Evolutionary conservation across 306 rosid species (phyloP).

Genomic region (Vicia sativa): DNA sequence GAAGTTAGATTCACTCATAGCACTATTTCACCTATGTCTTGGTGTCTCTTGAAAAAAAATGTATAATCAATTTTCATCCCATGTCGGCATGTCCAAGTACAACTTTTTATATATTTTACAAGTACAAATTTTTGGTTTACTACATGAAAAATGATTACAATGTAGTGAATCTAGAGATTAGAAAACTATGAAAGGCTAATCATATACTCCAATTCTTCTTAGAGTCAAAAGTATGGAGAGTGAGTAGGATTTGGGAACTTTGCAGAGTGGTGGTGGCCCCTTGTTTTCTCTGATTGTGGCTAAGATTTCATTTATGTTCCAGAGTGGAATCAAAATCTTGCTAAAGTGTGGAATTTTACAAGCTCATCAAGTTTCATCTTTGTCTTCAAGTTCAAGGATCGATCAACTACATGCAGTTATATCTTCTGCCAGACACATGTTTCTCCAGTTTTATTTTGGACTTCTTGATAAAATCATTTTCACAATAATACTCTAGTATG

Average conservation of each 20-base stretch:
- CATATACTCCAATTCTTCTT: no score
- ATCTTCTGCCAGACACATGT: conserved; percentile 12
- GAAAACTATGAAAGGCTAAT: no score
- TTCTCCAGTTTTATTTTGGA: conserved; percentile 15
- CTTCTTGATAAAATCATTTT: conserved; percentile 18
- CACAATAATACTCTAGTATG: background rate
- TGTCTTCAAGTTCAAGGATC: conserved; percentile 29
- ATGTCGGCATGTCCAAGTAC: background rate
- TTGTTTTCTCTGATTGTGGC: conserved; percentile 22
- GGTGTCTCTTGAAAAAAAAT: no score
- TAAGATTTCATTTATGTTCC: no score
- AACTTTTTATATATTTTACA: no score
- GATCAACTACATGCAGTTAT: conserved; percentile 19
- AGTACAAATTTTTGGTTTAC: no score
- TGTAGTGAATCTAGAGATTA: no score
- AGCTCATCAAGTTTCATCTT: conserved; percentile 19
- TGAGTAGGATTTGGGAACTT: conserved; percentile 28
- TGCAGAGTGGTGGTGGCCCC: conserved; percentile 44
- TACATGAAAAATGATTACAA: no score
- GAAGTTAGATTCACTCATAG: conserved; percentile 1
- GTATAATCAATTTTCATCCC: conserved; percentile 1
- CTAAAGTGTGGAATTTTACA: conserved; percentile 19
- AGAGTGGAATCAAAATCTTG: conserved; percentile 33
- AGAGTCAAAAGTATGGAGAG: conserved; percentile 3
- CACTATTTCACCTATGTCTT: background rate